phyloP scores from a whole-genome alignment of 192 early-diverging fungal genomes.

The Linnemannia exigua region DNA sequence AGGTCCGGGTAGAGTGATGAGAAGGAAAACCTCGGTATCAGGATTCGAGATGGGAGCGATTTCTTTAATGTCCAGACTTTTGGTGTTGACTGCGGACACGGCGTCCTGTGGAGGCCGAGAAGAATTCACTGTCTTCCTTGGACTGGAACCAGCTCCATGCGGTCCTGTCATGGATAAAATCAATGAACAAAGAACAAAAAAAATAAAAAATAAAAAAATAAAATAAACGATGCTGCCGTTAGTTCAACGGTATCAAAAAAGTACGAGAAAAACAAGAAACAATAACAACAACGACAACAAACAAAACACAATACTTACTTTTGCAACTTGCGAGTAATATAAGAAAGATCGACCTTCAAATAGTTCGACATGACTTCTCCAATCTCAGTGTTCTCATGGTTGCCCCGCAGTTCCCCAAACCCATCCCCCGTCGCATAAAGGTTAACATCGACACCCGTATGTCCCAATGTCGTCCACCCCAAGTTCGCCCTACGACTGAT shows the following conservation, averaged over 20 bases:
- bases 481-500: constrained; percentile 24
- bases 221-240: neutral
- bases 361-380: constrained; percentile 68
- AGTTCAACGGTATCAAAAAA: neutral
- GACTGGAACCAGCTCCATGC: constrained; percentile 36
- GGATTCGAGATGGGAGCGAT: no score
- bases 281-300: neutral
- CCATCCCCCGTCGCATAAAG: constrained; percentile 63
- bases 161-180: neutral
- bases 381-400: constrained; percentile 79
- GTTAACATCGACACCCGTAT: constrained; percentile 95
- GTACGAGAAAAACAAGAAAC: neutral
- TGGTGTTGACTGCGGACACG: constrained; percentile 15
- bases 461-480: constrained; percentile 89
- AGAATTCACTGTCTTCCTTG: neutral
- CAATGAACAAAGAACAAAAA: neutral
- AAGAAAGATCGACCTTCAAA: constrained; percentile 64
- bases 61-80: constrained; percentile 32
- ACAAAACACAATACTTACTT: constrained; percentile 31
- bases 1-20: no score
- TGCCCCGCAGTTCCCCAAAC: constrained; percentile 57
- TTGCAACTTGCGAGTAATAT: constrained; percentile 61
- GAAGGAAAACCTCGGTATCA: no score
- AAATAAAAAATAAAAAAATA: neutral
- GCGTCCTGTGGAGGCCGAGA: neutral